Evolutionary conservation across 495 filamentous ascomycete genomes (phyloP).

Genomic region (Talaromyces adpressus): DNA sequence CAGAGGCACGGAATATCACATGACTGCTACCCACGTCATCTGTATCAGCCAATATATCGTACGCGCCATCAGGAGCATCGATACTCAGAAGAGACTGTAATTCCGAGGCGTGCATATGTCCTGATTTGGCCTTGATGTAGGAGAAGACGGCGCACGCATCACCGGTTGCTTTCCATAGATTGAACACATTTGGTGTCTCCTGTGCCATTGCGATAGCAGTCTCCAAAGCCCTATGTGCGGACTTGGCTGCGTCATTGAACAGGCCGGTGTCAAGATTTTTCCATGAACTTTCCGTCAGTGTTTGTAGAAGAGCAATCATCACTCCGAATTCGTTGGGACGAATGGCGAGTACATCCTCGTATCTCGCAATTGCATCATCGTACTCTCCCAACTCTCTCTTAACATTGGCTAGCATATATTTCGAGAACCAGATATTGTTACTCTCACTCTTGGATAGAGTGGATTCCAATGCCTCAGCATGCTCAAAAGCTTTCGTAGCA

Average conservation of each 20-base stretch:
- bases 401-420: slow-evolving; percentile 96
- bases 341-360: slow-evolving; percentile 58
- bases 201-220: slow-evolving; percentile 45
- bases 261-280: slow-evolving; percentile 71
- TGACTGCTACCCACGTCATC: slow-evolving; percentile 58
- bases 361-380: slow-evolving; percentile 70
- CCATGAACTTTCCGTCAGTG: slow-evolving; percentile 73
- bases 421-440: slow-evolving; percentile 81
- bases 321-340: slow-evolving; percentile 77
- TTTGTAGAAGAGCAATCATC: slow-evolving; percentile 77
- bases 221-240: slow-evolving; percentile 53
- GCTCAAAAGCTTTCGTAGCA: slow-evolving; percentile 81
- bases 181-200: slow-evolving; percentile 64
- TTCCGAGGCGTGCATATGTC: slow-evolving; percentile 47
- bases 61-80: slow-evolving; percentile 43
- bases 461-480: slow-evolving; percentile 62
- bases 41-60: slow-evolving; percentile 58
- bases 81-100: slow-evolving; percentile 49
- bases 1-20: slow-evolving; percentile 28
- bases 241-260: slow-evolving; percentile 69
- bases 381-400: slow-evolving; percentile 85
- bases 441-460: slow-evolving; percentile 33
- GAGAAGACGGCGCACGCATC: slow-evolving; percentile 83
- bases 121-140: slow-evolving; percentile 58
- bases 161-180: slow-evolving; percentile 89